Base-by-base conservation (phyloP, 2,329 filamentous ascomycete species). In the Colletotrichum sp. region DNA sequence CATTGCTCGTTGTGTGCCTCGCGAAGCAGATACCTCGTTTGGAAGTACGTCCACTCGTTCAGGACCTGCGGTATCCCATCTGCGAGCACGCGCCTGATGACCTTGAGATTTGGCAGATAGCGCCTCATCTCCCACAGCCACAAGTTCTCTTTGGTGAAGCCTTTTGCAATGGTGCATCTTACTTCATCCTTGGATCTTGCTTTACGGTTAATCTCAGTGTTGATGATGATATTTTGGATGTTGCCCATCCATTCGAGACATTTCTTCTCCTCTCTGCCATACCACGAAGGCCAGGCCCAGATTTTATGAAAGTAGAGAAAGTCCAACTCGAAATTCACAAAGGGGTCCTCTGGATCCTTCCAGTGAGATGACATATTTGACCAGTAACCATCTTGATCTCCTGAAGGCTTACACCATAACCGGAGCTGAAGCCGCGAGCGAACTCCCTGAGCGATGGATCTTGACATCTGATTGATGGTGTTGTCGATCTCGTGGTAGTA, bases 41-140 rank as follows among this genome's bases (percentile, higher is more conserved):
- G 44, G 44, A 49, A 49, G 44, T 49, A 49, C n/a, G n/a, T 6
- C 44, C 44, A 21, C 44, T 49, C 44, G 10, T 49, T 13, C 0
- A 49, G n/a, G 2, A 49, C 0, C 44, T 49, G 44, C 44, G 10
- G 44, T 13, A 0, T 0, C 44, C 1, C 0, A 10, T 49, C 10
- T 1, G n/a, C 0, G 18, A 49, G 44, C 44, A 0, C n/a, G 44
- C 44, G 44, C 44, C 5, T 0, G 2, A 49, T 21, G 44, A 49
- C 44, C 18, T 21, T 49, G 44, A 21, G 44, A 12, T 49, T 7
- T 3, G 44, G 44, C 44, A 49, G 6, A 2, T 21, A 7, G 18
- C 3, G 44, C 18, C 44, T 49, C 44, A 3, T 4, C 2, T 12
- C 13, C 18, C 44, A 21, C 3, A 21, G 3, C 44, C 44, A 4